Evolutionary conservation across 176 grass and related monocot species (phyloP), one percentile per base, ranked within the genome.

Genomic region (Pontederia paniculata): DNA sequence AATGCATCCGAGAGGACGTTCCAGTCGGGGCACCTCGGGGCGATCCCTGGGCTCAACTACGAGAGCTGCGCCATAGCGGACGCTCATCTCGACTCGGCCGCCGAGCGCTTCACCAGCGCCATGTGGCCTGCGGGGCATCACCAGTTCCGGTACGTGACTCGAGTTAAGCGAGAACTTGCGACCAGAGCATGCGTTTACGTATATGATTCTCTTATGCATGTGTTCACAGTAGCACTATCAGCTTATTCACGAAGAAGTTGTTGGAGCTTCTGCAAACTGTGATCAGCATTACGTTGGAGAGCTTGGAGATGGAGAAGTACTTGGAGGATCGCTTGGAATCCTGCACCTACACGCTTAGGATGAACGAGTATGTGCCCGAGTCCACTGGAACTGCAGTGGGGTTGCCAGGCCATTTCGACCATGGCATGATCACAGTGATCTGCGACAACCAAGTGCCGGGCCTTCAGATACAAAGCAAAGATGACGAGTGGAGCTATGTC

Each of bases 61-160:
- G 53, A 55, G 53, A 55, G 53, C 53, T 54, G 79, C 16, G 52
- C 52, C 14, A 9, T 83, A 20, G n/a, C 1, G 2, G 48, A 74
- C 51, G 31, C 59, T 18, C 19, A 55, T 19, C 50, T 70, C 53
- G 12, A 47, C n/a, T 46, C 22, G 50, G 54, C 60, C 55, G 72
- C 80, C 48, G 60, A 72, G 44, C 44, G 18, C 2, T 83, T 83
- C 68, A 62, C 65, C 28, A 18, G 45, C 18, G 37, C 71, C 49
- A 41, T 81, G 44, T 89, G 80, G 76, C 80, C 79, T 2, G 23
- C 73, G 9, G 76, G 76, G 9, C 83, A 83, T 54, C 80, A 55
- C 4, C 21, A 42, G 42, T 88, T 88, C 68, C 74, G 66, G 84
- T 83, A 53, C 52, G 20, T 1, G 0, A 54, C 52, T 48, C 12